Evolutionary conservation across 306 rosid species (phyloP), one percentile per base, ranked within the genome.

Genomic region (Cucumis melo): DNA sequence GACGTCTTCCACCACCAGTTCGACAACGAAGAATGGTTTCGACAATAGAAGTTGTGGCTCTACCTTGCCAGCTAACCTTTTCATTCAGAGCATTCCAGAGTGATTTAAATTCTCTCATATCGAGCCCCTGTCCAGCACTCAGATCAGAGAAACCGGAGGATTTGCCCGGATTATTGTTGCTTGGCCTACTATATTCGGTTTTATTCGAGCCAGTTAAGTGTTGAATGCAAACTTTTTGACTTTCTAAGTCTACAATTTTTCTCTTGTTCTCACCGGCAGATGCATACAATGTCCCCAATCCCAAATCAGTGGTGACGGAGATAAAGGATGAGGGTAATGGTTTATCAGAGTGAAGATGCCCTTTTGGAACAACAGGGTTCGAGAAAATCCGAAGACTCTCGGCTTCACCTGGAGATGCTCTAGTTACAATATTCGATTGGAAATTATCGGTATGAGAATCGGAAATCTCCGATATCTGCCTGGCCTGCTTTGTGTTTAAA

Each of bases 261-360:
- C 74, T 77, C 38, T 87, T 89, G 79, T 82, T 88, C 54, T 80
- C 89, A 77, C 86, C 24, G 53, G 83, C 77, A 50, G 91, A 81
- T 64, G 86, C 78, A 74, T 89, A 89, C 29, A 86, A 81, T 14
- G 96, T 90, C 82, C 99, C 99, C 84, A 94, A 74, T 39, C 96
- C 91, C 91, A 94, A 90, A 89, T 94, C 99, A 21, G 99, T 94
- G 77, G 95, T 87, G 76, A 94, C 99, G 65, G 86, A 81, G 77
- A 82, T 65, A 50, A 83, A 66, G 5, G 86, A 78, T n/a, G 87
- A 80, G 72, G 89, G 80, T 38, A 86, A 77, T 75, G 55, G 61
- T 19, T 10, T 71, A 73, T 84, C 90, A 55, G 78, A 72, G n/a
- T 78, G 82, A 38, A 78, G 81, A 84, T 71, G 79, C 79, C 72